These are phyloP conservation scores for Fusarium sp. DNA, from an alignment of 2,329 filamentous ascomycete genomes.

Conservation along the genomic window DNA sequence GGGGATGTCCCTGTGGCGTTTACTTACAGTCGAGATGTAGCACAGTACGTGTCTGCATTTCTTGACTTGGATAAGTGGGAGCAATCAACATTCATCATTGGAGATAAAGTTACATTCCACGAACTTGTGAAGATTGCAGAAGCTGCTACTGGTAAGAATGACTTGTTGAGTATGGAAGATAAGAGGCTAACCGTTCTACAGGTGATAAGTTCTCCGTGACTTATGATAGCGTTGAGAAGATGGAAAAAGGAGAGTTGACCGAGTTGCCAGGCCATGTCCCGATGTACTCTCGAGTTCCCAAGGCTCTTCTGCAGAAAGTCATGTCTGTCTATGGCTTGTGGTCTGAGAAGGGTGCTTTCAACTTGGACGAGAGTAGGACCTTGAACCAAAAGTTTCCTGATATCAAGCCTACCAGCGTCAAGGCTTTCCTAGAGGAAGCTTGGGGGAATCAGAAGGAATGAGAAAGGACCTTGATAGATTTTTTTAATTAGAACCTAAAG, in stretches of 20 bases:
- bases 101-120: constrained; percentile 14
- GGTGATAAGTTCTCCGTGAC: constrained; percentile 4
- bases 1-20: constrained; percentile 1
- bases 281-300: constrained; percentile 7
- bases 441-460: neutral
- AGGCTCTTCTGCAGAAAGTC: neutral
- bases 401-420: neutral
- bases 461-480: neutral
- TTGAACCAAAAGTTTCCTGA: constrained; percentile 10
- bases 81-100: constrained; percentile 8
- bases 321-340: constrained; percentile 5
- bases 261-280: constrained; percentile 9
- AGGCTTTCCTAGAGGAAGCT: constrained; percentile 1
- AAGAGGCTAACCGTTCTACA: neutral
- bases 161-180: accelerated
- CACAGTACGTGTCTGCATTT: neutral
- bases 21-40: constrained; percentile 15
- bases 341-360: neutral
- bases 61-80: constrained; percentile 15
- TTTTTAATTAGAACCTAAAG: neutral
- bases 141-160: constrained; percentile 6
- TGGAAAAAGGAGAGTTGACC: constrained; percentile 17
- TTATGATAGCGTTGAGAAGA: constrained; percentile 4
- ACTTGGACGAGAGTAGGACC: neutral
- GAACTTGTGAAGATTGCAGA: constrained; percentile 6